phyloP scores from a whole-genome alignment of 129 eudicot genomes.

The Heracleum sosnowskyi region DNA sequence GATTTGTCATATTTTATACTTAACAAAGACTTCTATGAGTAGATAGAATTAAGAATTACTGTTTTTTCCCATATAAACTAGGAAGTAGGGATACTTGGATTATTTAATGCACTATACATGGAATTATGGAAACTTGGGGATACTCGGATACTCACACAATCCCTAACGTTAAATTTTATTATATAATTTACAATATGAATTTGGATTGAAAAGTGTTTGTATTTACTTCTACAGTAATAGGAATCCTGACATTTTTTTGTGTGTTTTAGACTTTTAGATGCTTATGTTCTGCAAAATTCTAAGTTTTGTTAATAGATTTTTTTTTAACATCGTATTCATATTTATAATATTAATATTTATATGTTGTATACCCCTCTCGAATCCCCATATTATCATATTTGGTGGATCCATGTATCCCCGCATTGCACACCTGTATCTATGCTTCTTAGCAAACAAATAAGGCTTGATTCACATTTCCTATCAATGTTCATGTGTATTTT shows the following conservation, averaged over 20 bases:
- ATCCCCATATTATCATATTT: background rate
- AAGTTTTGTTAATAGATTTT: too few species aligned
- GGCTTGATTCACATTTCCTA: background rate
- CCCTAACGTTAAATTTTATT: too few species aligned
- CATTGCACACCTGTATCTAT: too few species aligned
- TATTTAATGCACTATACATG: background rate
- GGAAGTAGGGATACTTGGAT: background rate
- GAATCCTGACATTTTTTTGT: too few species aligned
- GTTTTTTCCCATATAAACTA: background rate
- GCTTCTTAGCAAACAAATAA: background rate
- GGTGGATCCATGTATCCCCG: background rate
- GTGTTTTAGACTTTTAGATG: too few species aligned
- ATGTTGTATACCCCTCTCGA: background rate
- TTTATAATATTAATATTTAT: too few species aligned
- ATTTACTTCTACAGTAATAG: too few species aligned
- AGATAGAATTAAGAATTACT: too few species aligned
- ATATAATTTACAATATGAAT: background rate
- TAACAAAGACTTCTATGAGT: too few species aligned
- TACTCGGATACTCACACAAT: background rate
- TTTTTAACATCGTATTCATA: background rate
- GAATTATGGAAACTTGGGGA: background rate
- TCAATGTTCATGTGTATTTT: too few species aligned
- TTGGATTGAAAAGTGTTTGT: background rate
- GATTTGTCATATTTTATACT: background rate
- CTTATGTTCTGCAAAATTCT: too few species aligned